Evolutionary conservation across 1,139 yeast species (phyloP).

Genomic region (Yueomyces sp.): DNA sequence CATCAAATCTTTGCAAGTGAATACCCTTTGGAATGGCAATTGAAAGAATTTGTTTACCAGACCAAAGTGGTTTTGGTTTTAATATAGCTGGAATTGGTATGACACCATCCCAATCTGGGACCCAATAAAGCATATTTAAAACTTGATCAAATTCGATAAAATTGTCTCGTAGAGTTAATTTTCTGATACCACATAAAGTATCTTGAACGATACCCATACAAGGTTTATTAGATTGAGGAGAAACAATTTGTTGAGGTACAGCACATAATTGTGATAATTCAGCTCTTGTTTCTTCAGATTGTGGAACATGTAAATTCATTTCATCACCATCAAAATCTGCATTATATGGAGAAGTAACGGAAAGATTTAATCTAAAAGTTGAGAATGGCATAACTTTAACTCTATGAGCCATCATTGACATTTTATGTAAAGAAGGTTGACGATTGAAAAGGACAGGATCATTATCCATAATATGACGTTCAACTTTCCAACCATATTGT

Average conservation of each 20-base stretch:
- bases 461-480: constrained; percentile 92
- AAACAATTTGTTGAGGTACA: constrained; percentile 92
- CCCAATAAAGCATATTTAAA: constrained; percentile 94
- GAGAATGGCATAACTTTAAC: constrained; percentile 98
- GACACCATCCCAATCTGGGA: constrained; percentile 97
- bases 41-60: constrained; percentile 90
- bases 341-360: constrained; percentile 96
- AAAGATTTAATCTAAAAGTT: constrained; percentile 88
- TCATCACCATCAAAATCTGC: constrained; percentile 99
- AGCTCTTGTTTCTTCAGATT: constrained; percentile 94
- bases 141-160: constrained; percentile 89
- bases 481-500: constrained; percentile 98
- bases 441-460: constrained; percentile 97
- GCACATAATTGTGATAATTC: constrained; percentile 92
- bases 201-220: constrained; percentile 99
- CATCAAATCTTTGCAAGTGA: constrained; percentile 86
- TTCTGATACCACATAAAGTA: constrained; percentile 92
- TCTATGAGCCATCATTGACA: constrained; percentile 99
- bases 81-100: constrained; percentile 94
- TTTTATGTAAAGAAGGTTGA: constrained; percentile 97
- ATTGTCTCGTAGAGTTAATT: constrained; percentile 82
- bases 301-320: constrained; percentile 99
- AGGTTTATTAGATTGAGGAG: constrained; percentile 97
- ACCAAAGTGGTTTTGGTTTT: constrained; percentile 94
- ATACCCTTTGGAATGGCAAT: constrained; percentile 94